A percentile compares a stretch with the other conserved stretches of the same genome.
These are phyloP conservation scores for Phytophthora sansomeana DNA, from an alignment of 352 stramenopile species.

Conservation along the genomic window DNA sequence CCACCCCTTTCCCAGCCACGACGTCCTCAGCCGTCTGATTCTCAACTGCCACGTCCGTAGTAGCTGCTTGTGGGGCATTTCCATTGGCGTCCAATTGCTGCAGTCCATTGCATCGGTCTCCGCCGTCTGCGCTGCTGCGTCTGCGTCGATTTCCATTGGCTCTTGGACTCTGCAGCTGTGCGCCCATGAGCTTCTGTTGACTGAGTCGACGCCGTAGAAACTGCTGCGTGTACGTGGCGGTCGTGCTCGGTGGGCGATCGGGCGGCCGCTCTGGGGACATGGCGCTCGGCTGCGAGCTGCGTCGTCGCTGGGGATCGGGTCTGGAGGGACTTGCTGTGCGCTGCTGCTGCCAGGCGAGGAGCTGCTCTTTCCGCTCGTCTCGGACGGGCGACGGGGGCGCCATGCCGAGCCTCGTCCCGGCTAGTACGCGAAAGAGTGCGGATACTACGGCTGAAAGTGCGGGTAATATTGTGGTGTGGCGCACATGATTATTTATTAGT, in stretches of 20 bases:
- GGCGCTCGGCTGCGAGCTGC: not conserved
- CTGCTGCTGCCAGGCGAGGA: conserved; percentile 34
- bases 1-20: conserved; percentile 24
- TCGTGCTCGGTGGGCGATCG: not conserved
- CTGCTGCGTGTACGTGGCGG: conserved; percentile 24
- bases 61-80: conserved; percentile 5
- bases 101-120: conserved; percentile 1
- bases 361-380: conserved; percentile 39
- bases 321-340: conserved; percentile 13
- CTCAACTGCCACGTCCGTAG: conserved; percentile 12
- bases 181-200: conserved; percentile 4
- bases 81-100: not conserved
- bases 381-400: conserved; percentile 14
- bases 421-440: not conserved
- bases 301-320: conserved; percentile 9
- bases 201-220: conserved; percentile 12
- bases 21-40: conserved; percentile 3
- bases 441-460: not conserved
- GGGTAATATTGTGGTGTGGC: not conserved
- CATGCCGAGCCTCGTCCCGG: conserved; percentile 26
- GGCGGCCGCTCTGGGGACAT: conserved; percentile 9
- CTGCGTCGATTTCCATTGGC: not conserved
- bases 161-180: not conserved
- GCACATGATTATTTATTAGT: not conserved
- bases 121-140: conserved; percentile 12